phyloP scores from a whole-genome alignment of 257 asterid species.

The Scutellaria baicalensis region DNA sequence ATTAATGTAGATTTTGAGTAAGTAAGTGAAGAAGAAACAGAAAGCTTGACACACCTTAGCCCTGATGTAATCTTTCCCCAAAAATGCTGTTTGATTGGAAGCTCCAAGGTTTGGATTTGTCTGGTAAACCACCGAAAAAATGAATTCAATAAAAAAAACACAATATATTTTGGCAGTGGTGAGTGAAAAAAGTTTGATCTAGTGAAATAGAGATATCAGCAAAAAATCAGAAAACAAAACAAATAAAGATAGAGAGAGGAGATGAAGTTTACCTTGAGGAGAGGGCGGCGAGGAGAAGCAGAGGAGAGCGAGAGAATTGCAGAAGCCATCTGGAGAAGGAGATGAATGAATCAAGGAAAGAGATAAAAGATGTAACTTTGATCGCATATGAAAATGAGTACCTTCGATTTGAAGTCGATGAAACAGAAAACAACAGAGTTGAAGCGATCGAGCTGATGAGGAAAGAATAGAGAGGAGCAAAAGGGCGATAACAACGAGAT shows the following conservation, averaged over 20 bases:
- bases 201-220: not conserved
- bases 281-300: constrained; percentile 22
- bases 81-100: constrained; percentile 25
- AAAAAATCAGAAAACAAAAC: not conserved
- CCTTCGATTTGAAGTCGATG: too few species aligned
- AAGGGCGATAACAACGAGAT: too few species aligned
- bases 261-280: constrained; percentile 29
- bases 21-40: not conserved
- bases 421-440: too few species aligned
- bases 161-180: not conserved
- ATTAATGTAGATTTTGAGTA: not conserved
- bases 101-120: constrained; percentile 32
- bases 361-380: not conserved
- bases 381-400: too few species aligned
- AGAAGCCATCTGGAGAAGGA: constrained; percentile 39
- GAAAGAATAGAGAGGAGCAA: too few species aligned
- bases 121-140: constrained; percentile 26
- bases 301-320: constrained; percentile 37
- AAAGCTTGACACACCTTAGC: constrained; percentile 38
- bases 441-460: too few species aligned
- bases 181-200: not conserved
- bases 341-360: not conserved
- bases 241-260: not conserved
- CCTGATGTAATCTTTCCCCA: constrained; percentile 28
- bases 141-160: not conserved